A percentile compares a stretch with the other conserved stretches of the same genome.
Evolutionary conservation across 352 stramenopile genomes (phyloP).

Genomic region (Phytophthora megakarya): DNA sequence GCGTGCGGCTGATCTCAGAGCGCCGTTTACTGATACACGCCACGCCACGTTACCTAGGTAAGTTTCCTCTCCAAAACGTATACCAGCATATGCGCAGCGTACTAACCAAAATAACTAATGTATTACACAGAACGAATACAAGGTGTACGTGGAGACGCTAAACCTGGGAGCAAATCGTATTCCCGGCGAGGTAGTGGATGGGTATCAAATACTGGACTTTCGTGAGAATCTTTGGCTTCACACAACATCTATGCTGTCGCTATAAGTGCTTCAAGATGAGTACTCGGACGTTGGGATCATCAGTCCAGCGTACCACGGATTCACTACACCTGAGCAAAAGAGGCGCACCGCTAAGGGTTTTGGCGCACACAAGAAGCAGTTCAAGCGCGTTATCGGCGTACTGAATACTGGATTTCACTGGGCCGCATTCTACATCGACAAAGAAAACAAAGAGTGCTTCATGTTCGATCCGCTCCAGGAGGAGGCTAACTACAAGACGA

Average conservation of each 20-base stretch:
- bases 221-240: background rate
- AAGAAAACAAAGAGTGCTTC: background rate
- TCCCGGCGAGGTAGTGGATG: background rate
- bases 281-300: background rate
- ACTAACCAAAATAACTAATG: no score
- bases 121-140: background rate
- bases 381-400: background rate
- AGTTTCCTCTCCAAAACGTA: no score
- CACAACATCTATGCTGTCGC: conserved; percentile 1
- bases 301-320: background rate
- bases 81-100: no score
- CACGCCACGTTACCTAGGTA: background rate
- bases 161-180: background rate
- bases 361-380: background rate
- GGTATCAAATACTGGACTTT: background rate
- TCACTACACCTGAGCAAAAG: background rate
- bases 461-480: conserved; percentile 11
- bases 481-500: background rate
- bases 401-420: conserved; percentile 5
- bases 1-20: background rate
- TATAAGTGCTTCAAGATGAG: background rate
- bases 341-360: background rate
- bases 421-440: conserved; percentile 5
- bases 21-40: background rate
- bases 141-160: background rate